Evolutionary conservation across 129 eudicot species (phyloP), one percentile per base, ranked within the genome.

Genomic region (Apium graveolens): DNA sequence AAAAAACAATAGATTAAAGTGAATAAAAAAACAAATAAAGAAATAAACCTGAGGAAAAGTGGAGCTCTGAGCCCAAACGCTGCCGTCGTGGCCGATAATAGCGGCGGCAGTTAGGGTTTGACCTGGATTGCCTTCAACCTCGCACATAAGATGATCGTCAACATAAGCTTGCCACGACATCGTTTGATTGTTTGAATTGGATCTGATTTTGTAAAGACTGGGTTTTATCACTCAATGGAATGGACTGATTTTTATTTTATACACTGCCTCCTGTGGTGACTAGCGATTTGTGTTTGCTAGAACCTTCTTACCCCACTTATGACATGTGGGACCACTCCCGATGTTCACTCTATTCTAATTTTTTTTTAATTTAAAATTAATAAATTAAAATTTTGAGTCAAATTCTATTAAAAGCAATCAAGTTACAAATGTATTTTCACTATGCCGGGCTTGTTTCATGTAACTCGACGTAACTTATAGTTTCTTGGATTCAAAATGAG

Each of bases 41-140:
- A 4, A 57, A 21, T 6, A 2, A 63, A 86, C 86, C 84, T 86
- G 82, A 34, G 89, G 89, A 80, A 86, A 86, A 60, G 77, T 70
- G 65, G 84, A 31, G 80, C 89, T 86, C 80, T 86, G 89, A n/a
- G 89, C 89, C 89, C 89, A 86, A 20, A 86, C 82, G 86, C 80
- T 76, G 68, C 89, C 86, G 86, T 86, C 89, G 1, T 86, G 89
- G 62, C 89, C 89, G 53, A 86, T 39, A 78, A 86, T 86, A 63
- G 89, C 89, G 71, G 89, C 82, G 80, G 89, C 79, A 70, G 82
- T 32, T 75, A 86, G 89, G 32, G 48, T 31, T 72, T 73, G 82
- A 27, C 72, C 72, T 80, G 73, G 29, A 17, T 44, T 32, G 78
- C 76, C 80, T 13, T 82, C 89, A 8, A 82, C 43, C 11, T 86